A percentile compares a stretch with the other conserved stretches of the same genome.
Evolutionary conservation across 2,329 filamentous ascomycete species (phyloP).

Genomic region (Aspergillus aculeatinus): DNA sequence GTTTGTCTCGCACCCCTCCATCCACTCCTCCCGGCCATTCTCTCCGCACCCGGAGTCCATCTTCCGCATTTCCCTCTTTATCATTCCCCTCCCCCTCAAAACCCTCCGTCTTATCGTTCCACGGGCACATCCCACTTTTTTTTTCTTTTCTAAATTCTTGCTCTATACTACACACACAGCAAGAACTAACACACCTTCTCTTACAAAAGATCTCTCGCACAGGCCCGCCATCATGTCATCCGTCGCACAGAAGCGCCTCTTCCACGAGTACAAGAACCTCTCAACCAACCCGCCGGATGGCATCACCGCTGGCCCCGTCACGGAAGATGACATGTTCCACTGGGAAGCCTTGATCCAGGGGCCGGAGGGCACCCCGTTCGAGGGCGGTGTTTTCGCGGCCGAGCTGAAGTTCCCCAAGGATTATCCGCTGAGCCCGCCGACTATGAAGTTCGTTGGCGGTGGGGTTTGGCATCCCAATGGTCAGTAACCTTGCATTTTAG

Average conservation of each 20-base stretch:
- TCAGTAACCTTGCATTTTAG: slow-evolving; percentile 42
- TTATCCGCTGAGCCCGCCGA: slow-evolving; percentile 93
- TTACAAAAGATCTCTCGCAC: background rate
- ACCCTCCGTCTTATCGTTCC: background rate
- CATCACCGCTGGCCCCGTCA: slow-evolving; percentile 90
- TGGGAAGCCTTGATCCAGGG: slow-evolving; percentile 98
- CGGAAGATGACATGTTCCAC: slow-evolving; percentile 89
- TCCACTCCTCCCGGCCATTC: background rate
- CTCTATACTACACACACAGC: background rate
- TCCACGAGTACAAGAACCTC: slow-evolving; percentile 93
- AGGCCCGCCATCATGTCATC: slow-evolving; percentile 32
- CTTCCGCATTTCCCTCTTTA: background rate
- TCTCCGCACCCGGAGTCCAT: background rate
- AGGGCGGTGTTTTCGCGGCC: slow-evolving; percentile 91
- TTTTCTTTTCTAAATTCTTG: background rate
- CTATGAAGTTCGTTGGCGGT: slow-evolving; percentile 91
- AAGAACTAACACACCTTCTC: background rate
- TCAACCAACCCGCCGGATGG: slow-evolving; percentile 95
- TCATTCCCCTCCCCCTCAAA: background rate
- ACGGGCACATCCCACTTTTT: background rate
- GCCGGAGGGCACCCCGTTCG: slow-evolving; percentile 91
- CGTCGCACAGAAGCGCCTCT: slow-evolving; percentile 72
- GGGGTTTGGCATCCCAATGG: slow-evolving; percentile 93
- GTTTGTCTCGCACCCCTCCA: background rate
- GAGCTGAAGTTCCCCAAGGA: slow-evolving; percentile 94